Evolutionary conservation across 768 basidiomycete species (phyloP), one percentile per base, ranked within the genome.

Genomic region (Xerocomus potaroensis): DNA sequence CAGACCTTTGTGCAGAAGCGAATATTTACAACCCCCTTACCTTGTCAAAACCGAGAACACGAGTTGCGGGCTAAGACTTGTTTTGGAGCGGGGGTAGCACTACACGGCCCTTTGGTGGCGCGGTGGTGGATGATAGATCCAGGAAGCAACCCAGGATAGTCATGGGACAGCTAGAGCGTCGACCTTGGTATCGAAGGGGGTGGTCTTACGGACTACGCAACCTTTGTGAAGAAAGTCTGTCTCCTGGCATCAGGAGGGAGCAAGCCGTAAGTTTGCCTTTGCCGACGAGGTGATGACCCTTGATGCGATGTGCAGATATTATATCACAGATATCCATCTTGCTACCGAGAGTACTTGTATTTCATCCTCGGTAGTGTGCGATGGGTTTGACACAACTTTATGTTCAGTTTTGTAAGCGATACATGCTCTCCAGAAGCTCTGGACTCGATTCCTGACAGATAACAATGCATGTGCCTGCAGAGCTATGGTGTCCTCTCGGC

Each of bases 161-260:
- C 43, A 19, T 27, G 35, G 49, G 3, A 41, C 6, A 16, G 3
- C n/a, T 19, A 5, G 44, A 80, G 78, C 23, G 65, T 87, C 51
- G 86, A 89, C 61, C 71, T 89, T 26, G 86, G 87, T 59, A 84
- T 89, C 51, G 85, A 88, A 64, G 77, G 80, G n/a, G 85, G 85
- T 15, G 62, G 68, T 15, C 72, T 72, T 19, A 60, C 65, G 5
- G 66, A 72, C 30, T 83, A 80, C 54, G 67, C 65, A 4, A 69
- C 77, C 2, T 83, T 83, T 10, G 48, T 62, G 29, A 64, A 48
- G 8, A 39, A 60, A 44, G 63, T 58, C 11, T 55, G 63, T 5
- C 44, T 63, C 36, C 49, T 63, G n/a, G 58, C 61, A 26, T 51
- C 57, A 0, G 55, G 53, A 12, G 51, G 54, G 9, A 57, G 47